A percentile compares a stretch with the other conserved stretches of the same genome.
Conservation (phyloP, 2,329 filamentous ascomycete species). For the Periconia sp. region DNA sequence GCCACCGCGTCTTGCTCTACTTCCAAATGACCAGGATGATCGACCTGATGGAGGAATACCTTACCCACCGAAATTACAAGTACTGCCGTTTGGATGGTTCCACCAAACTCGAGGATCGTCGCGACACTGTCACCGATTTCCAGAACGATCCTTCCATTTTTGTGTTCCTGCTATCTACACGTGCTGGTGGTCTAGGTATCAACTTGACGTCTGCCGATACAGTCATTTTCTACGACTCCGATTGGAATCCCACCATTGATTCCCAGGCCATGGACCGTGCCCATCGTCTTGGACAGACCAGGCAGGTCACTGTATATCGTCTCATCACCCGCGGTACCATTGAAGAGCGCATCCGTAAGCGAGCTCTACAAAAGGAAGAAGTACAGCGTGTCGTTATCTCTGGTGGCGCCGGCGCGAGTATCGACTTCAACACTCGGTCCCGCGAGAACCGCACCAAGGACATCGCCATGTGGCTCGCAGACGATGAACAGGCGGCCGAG, state of each 20-base stretch:
- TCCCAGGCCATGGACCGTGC: conserved; percentile 99
- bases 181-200: conserved; percentile 96
- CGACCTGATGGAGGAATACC: conserved; percentile 97
- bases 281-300: conserved; percentile 93
- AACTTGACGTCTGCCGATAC: conserved; percentile 96
- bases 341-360: conserved; percentile 96
- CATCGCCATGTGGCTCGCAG: conserved; percentile 97
- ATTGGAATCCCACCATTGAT: conserved; percentile 99
- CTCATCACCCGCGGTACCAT: conserved; percentile 96
- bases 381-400: conserved; percentile 96
- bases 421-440: conserved; percentile 93
- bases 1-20: conserved; percentile 92
- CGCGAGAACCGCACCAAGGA: conserved; percentile 95
- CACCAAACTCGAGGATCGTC: conserved; percentile 93
- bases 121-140: conserved; percentile 96
- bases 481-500: conserved; percentile 92
- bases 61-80: conserved; percentile 98
- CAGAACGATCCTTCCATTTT: conserved; percentile 94
- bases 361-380: conserved; percentile 96
- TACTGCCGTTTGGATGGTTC: conserved; percentile 96
- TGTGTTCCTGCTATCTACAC: conserved; percentile 92
- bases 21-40: conserved; percentile 99
- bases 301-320: conserved; percentile 94
- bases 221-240: conserved; percentile 99
- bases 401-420: conserved; percentile 77